Conservation (phyloP, 2,329 filamentous ascomycete species). For the Coniochaeta sp. region DNA sequence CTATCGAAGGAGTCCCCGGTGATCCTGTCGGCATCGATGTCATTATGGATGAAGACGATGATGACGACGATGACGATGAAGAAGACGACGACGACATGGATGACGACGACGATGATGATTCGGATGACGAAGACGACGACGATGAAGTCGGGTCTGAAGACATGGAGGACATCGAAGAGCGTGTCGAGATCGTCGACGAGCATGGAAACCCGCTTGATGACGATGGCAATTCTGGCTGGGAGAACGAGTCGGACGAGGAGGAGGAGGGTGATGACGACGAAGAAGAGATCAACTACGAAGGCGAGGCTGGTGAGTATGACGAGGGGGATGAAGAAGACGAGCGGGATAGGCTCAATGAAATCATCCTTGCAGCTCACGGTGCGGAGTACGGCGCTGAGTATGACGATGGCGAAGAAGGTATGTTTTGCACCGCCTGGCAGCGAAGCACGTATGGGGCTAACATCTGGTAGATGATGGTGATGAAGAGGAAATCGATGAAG, state of each 20-base stretch:
- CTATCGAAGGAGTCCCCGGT: slow-evolving; percentile 68
- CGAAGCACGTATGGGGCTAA: not conserved
- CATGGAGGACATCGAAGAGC: slow-evolving; percentile 40
- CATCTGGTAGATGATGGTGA: slow-evolving; percentile 38
- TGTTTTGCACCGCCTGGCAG: slow-evolving; percentile 26
- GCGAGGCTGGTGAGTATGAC: slow-evolving; percentile 46
- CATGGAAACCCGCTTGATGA: slow-evolving; percentile 52
- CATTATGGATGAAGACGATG: slow-evolving; percentile 67
- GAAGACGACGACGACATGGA: slow-evolving; percentile 46
- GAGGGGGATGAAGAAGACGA: slow-evolving; percentile 38
- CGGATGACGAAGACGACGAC: slow-evolving; percentile 50
- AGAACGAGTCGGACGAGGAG: slow-evolving; percentile 33
- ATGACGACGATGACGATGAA: slow-evolving; percentile 53
- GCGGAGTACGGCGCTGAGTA: slow-evolving; percentile 47
- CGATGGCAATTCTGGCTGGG: slow-evolving; percentile 29
- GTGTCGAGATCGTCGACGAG: slow-evolving; percentile 58
- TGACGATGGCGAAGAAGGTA: slow-evolving; percentile 53
- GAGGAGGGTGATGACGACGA: slow-evolving; percentile 32
- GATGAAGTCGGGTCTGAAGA: slow-evolving; percentile 45
- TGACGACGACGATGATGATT: slow-evolving; percentile 53
- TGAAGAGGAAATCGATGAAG: slow-evolving; percentile 65
- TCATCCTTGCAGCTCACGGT: slow-evolving; percentile 43
- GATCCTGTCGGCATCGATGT: slow-evolving; percentile 62
- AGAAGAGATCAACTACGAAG: slow-evolving; percentile 43
- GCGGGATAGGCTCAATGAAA: slow-evolving; percentile 38